Conservation (phyloP, 805 yeast genomes). For the Dipodascopsis uninucleata region DNA sequence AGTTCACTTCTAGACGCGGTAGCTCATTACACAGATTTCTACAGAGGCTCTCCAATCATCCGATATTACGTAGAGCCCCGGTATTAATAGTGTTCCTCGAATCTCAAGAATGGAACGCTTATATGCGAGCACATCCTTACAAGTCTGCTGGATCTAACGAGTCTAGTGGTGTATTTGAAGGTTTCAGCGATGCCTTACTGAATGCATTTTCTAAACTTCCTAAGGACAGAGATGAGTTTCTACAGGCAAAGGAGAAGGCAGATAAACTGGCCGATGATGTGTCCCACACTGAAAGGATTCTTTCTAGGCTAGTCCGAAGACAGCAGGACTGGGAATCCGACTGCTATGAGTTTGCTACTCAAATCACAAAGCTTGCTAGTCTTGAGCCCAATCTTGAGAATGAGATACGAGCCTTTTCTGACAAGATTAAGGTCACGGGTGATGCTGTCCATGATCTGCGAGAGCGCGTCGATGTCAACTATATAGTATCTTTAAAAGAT, state of each 20-base stretch:
- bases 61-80: conserved; percentile 62
- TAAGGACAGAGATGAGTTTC: conserved; percentile 65
- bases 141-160: conserved; percentile 35
- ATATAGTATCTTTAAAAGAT: conserved; percentile 77
- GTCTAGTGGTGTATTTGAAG: conserved; percentile 55
- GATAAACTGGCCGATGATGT: conserved; percentile 83
- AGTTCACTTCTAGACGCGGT: conserved; percentile 79
- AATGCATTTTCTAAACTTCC: conserved; percentile 83
- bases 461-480: conserved; percentile 67
- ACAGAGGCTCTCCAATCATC: conserved; percentile 69
- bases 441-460: conserved; percentile 37
- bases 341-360: conserved; percentile 65
- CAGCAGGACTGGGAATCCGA: conserved; percentile 72
- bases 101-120: conserved; percentile 69
- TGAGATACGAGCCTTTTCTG: conserved; percentile 46
- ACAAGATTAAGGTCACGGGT: conserved; percentile 46
- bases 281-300: conserved; percentile 70
- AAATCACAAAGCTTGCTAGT: conserved; percentile 62
- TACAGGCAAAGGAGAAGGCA: conserved; percentile 75
- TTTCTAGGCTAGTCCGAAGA: conserved; percentile 64
- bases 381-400: conserved; percentile 45
- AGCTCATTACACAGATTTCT: conserved; percentile 75
- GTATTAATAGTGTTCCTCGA: conserved; percentile 69
- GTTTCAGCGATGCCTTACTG: conserved; percentile 85
- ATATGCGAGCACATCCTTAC: conserved; percentile 47